Percentiles rank a stretch among this genome's conserved stretches.
Evolutionary conservation across 139 green algal genomes (phyloP).

Genomic region (Desmodesmus armatus): DNA sequence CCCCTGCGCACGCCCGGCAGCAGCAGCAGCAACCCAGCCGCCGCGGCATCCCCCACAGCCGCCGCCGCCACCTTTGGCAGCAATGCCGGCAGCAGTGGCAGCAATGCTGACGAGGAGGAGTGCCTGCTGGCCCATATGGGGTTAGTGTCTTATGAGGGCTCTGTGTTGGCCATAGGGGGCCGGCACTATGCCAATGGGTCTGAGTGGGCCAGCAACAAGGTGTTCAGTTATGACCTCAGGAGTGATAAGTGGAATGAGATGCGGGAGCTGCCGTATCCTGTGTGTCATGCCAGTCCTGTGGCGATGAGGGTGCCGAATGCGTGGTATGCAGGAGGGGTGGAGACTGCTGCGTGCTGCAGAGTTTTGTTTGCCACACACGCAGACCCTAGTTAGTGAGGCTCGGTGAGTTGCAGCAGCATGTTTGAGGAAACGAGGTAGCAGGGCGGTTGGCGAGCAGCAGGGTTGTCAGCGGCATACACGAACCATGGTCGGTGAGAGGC

Average conservation of each 20-base stretch:
- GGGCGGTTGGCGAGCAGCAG: no score
- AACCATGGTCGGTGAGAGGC: no score
- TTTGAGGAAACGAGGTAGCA: no score
- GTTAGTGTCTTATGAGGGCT: background rate
- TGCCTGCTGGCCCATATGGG: background rate
- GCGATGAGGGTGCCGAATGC: slow-evolving; percentile 15
- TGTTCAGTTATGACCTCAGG: background rate
- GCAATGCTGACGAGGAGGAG: background rate
- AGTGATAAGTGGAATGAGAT: background rate
- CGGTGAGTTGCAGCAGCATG: no score
- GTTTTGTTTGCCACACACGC: no score
- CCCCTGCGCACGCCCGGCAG: background rate
- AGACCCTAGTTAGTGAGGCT: no score
- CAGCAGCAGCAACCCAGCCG: background rate
- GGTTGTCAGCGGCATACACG: no score
- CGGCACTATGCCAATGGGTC: slow-evolving; percentile 3
- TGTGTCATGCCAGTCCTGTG: slow-evolving; percentile 16
- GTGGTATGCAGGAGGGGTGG: background rate
- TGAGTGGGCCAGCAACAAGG: background rate
- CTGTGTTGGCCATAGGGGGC: slow-evolving; percentile 5
- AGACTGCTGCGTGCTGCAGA: background rate
- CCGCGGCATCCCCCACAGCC: background rate
- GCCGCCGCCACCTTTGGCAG: no score
- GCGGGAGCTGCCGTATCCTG: background rate
- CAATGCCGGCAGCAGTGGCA: background rate